phyloP scores from a whole-genome alignment of 2,329 filamentous ascomycete species.

The Septoria petroselini region DNA sequence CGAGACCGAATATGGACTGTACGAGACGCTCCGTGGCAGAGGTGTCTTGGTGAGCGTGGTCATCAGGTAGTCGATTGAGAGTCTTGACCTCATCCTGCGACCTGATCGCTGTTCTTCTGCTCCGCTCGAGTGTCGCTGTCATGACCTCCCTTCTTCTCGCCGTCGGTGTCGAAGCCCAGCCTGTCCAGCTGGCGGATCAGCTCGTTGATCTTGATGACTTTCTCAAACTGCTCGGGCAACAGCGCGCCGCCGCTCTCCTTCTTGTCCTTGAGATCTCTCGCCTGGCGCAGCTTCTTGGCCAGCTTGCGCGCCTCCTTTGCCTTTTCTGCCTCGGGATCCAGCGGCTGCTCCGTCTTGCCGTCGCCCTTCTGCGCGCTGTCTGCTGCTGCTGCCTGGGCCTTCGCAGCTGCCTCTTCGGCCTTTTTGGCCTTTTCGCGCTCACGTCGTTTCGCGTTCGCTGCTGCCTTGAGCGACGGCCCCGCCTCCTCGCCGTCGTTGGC shows the following conservation, averaged over 20 bases:
- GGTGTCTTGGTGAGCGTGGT: conserved; percentile 30
- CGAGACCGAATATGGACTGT: conserved; percentile 46
- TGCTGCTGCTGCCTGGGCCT: conserved; percentile 46
- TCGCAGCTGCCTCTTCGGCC: conserved; percentile 63
- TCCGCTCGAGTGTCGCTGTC: conserved; percentile 5
- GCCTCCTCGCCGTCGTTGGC: conserved; percentile 42
- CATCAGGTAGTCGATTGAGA: conserved; percentile 10
- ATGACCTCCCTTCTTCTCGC: conserved; percentile 56
- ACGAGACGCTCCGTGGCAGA: conserved; percentile 39
- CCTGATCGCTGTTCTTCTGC: neutral
- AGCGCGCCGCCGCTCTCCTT: conserved; percentile 81
- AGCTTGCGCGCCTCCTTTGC: conserved; percentile 92
- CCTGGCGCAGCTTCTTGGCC: conserved; percentile 92
- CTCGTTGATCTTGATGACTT: conserved; percentile 96
- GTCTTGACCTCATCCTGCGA: conserved; percentile 10
- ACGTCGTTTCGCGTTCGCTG: conserved; percentile 71
- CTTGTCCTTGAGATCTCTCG: conserved; percentile 83
- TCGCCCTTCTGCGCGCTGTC: conserved; percentile 25
- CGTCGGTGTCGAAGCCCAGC: conserved; percentile 78
- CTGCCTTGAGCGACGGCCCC: conserved; percentile 44
- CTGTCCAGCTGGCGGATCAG: conserved; percentile 81
- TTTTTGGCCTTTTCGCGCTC: conserved; percentile 56
- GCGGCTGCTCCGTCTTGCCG: conserved; percentile 42
- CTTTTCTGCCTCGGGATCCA: conserved; percentile 70
- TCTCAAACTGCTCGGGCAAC: conserved; percentile 91